A percentile compares a stretch with the other conserved stretches of the same genome.
Evolutionary conservation across 495 filamentous ascomycete species (phyloP).

Genomic region (Penicillium egyptiacum): DNA sequence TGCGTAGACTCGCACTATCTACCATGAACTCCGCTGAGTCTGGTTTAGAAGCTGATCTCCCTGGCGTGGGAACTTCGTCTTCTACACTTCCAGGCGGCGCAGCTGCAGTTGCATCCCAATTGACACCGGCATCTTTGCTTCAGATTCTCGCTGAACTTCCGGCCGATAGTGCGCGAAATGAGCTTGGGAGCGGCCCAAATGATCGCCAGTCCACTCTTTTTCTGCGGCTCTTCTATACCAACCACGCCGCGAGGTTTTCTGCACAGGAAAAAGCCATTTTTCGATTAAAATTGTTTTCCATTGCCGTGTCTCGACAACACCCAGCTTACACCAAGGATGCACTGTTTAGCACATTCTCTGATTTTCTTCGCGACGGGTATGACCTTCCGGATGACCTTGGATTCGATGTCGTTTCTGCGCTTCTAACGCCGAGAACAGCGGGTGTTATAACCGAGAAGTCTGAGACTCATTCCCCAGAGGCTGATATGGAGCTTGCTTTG

Average conservation of each 20-base stretch:
- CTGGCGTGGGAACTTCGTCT: background rate
- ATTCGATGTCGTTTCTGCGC: slow-evolving; percentile 34
- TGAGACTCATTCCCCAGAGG: slow-evolving; percentile 20
- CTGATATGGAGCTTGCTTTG: slow-evolving; percentile 41
- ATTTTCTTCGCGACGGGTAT: slow-evolving; percentile 34
- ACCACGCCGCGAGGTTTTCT: slow-evolving; percentile 32
- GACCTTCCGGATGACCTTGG: slow-evolving; percentile 37
- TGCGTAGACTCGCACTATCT: slow-evolving; percentile 17
- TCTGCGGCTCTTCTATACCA: slow-evolving; percentile 44
- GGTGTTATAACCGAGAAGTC: slow-evolving; percentile 7
- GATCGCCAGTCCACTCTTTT: slow-evolving; percentile 52
- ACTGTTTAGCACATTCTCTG: slow-evolving; percentile 31
- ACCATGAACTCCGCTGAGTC: background rate
- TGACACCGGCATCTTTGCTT: slow-evolving; percentile 31
- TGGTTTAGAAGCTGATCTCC: background rate
- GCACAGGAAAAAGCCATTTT: slow-evolving; percentile 29
- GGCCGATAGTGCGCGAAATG: slow-evolving; percentile 27
- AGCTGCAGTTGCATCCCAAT: slow-evolving; percentile 8
- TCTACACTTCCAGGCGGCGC: background rate
- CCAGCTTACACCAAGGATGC: slow-evolving; percentile 37
- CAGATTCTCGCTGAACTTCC: slow-evolving; percentile 36
- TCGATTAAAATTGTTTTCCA: slow-evolving; percentile 37
- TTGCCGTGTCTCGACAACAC: slow-evolving; percentile 40
- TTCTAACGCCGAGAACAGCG: slow-evolving; percentile 33
- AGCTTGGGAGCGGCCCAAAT: slow-evolving; percentile 42